Evolutionary conservation across 2,329 filamentous ascomycete species (phyloP).

Genomic region (Cladosporium phlei): DNA sequence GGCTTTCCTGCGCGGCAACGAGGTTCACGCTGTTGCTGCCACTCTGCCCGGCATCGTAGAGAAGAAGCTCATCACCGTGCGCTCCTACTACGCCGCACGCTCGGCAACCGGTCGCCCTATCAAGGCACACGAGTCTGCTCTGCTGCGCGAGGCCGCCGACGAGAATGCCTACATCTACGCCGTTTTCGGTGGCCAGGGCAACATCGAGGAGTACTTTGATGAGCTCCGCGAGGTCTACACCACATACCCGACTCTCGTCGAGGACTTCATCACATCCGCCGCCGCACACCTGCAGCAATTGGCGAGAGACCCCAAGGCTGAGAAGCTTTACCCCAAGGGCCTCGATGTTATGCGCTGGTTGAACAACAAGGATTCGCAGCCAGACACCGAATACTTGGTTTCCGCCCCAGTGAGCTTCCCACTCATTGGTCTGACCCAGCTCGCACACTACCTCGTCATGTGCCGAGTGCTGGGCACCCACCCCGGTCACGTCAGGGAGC

Average conservation of each 20-base stretch:
- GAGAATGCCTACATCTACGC: conserved; percentile 81
- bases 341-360: conserved; percentile 93
- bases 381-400: conserved; percentile 89
- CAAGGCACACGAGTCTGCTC: conserved; percentile 86
- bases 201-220: conserved; percentile 99
- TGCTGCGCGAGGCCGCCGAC: conserved; percentile 82
- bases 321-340: conserved; percentile 97
- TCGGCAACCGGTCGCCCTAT: conserved; percentile 78
- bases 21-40: conserved; percentile 86
- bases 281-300: conserved; percentile 84
- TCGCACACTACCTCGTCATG: conserved; percentile 91
- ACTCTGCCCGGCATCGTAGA: conserved; percentile 80
- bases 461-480: conserved; percentile 87
- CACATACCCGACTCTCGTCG: conserved; percentile 86
- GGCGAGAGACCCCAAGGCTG: conserved; percentile 75
- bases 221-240: conserved; percentile 87
- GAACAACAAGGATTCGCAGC: conserved; percentile 79
- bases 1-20: conserved; percentile 88
- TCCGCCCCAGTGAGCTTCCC: conserved; percentile 94
- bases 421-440: conserved; percentile 89
- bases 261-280: conserved; percentile 73
- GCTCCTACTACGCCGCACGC: conserved; percentile 87
- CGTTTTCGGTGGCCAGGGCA: conserved; percentile 94
- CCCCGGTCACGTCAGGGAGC: conserved; percentile 79
- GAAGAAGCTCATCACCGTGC: conserved; percentile 87